Conservation (phyloP, 495 filamentous ascomycete species). For the Annulohypoxylon stygium region DNA sequence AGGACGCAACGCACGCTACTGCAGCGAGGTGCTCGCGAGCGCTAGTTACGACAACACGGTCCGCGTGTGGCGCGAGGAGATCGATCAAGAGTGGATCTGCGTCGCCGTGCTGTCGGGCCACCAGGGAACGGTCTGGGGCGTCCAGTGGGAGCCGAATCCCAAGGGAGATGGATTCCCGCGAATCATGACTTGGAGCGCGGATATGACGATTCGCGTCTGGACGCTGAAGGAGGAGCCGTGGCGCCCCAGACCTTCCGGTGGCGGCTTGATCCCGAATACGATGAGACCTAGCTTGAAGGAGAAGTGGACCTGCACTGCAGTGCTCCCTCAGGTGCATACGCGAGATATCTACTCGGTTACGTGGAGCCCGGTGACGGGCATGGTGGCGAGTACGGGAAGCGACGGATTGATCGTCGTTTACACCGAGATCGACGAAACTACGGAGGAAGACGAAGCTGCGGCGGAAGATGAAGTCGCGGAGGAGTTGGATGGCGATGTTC, state of each 20-base stretch:
- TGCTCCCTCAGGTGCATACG: slow-evolving; percentile 80
- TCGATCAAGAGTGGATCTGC: slow-evolving; percentile 89
- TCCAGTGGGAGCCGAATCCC: slow-evolving; percentile 79
- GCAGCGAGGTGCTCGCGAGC: slow-evolving; percentile 78
- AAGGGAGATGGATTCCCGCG: slow-evolving; percentile 66
- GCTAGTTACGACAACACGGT: slow-evolving; percentile 94
- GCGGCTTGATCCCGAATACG: slow-evolving; percentile 77
- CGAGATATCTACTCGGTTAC: slow-evolving; percentile 81
- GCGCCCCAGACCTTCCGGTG: not conserved
- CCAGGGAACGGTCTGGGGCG: slow-evolving; percentile 84
- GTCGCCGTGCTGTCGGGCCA: slow-evolving; percentile 85
- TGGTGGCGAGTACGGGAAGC: slow-evolving; percentile 84
- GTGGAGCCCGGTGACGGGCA: slow-evolving; percentile 81
- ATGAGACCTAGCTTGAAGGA: slow-evolving; percentile 82
- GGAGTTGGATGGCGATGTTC: slow-evolving; percentile 56
- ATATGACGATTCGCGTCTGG: slow-evolving; percentile 84
- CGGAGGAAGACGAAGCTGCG: slow-evolving; percentile 8
- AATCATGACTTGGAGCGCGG: slow-evolving; percentile 83
- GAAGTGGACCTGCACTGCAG: slow-evolving; percentile 79
- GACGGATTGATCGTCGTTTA: slow-evolving; percentile 90
- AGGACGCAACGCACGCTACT: slow-evolving; percentile 61
- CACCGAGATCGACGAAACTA: slow-evolving; percentile 62
- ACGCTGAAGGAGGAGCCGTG: slow-evolving; percentile 60
- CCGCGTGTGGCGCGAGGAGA: slow-evolving; percentile 88
- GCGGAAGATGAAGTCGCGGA: slow-evolving; percentile 49